Evolutionary conservation across 768 basidiomycete species (phyloP).

Genomic region (Mycena crocata): DNA sequence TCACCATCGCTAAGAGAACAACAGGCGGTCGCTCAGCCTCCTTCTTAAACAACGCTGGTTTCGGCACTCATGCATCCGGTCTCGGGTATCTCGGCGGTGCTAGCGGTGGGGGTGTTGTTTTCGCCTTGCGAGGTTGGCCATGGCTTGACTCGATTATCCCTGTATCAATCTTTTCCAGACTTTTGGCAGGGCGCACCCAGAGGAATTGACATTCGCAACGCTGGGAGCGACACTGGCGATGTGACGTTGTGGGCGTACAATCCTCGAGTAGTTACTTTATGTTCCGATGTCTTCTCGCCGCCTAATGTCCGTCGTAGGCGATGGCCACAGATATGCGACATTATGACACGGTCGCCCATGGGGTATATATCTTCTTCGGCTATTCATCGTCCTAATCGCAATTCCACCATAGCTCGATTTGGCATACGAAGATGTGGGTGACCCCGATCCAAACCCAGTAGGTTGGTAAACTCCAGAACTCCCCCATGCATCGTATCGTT

Average conservation of each 20-base stretch:
- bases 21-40: constrained; percentile 41
- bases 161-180: constrained; percentile 35
- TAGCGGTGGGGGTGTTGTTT: constrained; percentile 48
- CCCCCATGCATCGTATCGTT: no score
- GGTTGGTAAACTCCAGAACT: constrained; percentile 33
- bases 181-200: constrained; percentile 54
- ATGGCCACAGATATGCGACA: constrained; percentile 52
- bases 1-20: constrained; percentile 47
- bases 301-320: constrained; percentile 34
- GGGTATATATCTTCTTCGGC: constrained; percentile 33
- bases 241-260: constrained; percentile 54
- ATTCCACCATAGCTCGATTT: constrained; percentile 45
- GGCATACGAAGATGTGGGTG: constrained; percentile 52
- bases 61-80: constrained; percentile 48
- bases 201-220: constrained; percentile 49
- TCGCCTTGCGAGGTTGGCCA: constrained; percentile 45
- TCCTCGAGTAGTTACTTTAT: constrained; percentile 39
- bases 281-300: not conserved
- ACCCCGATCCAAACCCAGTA: constrained; percentile 50
- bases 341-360: constrained; percentile 52
- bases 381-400: not conserved
- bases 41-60: constrained; percentile 47
- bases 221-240: constrained; percentile 41
- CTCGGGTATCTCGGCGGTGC: constrained; percentile 53
- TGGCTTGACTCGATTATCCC: not conserved